Evolutionary conservation across 192 early-diverging fungal species (phyloP).

Genomic region (Podila epicladia): DNA sequence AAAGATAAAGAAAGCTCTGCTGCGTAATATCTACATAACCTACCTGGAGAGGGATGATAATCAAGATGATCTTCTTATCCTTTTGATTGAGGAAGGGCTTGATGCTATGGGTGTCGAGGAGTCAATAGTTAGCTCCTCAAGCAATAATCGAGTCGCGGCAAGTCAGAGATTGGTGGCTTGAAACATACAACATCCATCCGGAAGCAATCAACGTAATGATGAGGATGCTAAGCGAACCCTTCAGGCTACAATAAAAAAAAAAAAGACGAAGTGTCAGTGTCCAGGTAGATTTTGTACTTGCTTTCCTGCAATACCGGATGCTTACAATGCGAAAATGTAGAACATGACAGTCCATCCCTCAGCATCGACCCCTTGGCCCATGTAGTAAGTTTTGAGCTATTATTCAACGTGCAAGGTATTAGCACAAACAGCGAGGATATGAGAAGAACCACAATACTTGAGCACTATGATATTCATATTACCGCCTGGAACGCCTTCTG

Average conservation of each 20-base stretch:
- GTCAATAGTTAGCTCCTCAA: not conserved
- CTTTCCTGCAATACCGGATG: not conserved
- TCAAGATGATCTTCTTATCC: slow-evolving; percentile 62
- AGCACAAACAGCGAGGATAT: not conserved
- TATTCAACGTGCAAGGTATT: not conserved
- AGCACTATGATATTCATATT: slow-evolving; percentile 12
- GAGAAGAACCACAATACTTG: not conserved
- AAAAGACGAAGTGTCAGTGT: not conserved
- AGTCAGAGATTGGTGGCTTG: not conserved
- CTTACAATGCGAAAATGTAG: slow-evolving; percentile 66
- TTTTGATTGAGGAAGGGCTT: slow-evolving; percentile 62
- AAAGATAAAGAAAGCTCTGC: not conserved
- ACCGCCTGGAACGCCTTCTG: slow-evolving; percentile 63
- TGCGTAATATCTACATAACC: not conserved
- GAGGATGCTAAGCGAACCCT: slow-evolving; percentile 60
- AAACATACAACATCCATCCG: slow-evolving; percentile 63
- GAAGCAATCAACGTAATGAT: slow-evolving; percentile 64
- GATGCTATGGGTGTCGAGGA: slow-evolving; percentile 26
- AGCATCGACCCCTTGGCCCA: slow-evolving; percentile 56
- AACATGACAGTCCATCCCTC: slow-evolving; percentile 65
- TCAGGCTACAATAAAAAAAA: slow-evolving; percentile 39
- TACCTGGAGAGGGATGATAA: slow-evolving; percentile 62
- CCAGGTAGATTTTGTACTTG: not conserved
- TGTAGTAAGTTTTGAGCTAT: slow-evolving; percentile 59
- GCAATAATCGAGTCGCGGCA: not conserved